These are phyloP conservation scores for Tulasnella sp. DNA, from an alignment of 768 basidiomycete genomes.

Conservation along the genomic window DNA sequence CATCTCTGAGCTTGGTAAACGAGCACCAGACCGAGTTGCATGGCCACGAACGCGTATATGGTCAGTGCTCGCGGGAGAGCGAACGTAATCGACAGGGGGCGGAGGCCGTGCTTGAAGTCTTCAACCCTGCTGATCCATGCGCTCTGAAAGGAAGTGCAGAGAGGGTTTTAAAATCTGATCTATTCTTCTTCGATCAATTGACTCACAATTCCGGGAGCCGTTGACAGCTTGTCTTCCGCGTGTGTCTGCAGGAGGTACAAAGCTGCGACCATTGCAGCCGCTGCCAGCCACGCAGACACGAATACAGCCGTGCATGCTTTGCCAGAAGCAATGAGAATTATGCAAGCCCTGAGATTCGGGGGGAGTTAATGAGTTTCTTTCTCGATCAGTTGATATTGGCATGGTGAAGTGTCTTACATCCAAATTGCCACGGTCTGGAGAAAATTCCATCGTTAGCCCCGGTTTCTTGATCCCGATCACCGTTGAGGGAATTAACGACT, in stretches of 20 bases:
- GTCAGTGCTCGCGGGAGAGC: background rate
- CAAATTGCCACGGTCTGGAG: background rate
- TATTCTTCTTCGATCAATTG: background rate
- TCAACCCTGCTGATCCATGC: constrained; percentile 7
- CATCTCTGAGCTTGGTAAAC: background rate
- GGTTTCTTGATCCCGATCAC: too few relatives aligned
- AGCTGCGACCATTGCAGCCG: background rate
- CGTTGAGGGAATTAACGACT: background rate
- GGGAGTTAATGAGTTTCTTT: background rate
- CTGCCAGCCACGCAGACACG: background rate
- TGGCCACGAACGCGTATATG: background rate
- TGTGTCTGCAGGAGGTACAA: background rate
- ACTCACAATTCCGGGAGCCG: constrained; percentile 13
- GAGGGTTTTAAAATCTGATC: background rate
- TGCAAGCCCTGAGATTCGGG: background rate
- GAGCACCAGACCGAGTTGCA: background rate
- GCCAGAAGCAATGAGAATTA: background rate
- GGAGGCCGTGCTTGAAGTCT: constrained; percentile 4
- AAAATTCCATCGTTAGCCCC: background rate
- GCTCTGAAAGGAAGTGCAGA: background rate
- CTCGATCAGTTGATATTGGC: background rate
- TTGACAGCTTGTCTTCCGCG: background rate
- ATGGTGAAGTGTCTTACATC: background rate
- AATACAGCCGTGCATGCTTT: background rate
- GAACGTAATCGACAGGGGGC: constrained; percentile 10